Evolutionary conservation across 2,329 filamentous ascomycete species (phyloP).

Genomic region (Cryphonectria carpinicola): DNA sequence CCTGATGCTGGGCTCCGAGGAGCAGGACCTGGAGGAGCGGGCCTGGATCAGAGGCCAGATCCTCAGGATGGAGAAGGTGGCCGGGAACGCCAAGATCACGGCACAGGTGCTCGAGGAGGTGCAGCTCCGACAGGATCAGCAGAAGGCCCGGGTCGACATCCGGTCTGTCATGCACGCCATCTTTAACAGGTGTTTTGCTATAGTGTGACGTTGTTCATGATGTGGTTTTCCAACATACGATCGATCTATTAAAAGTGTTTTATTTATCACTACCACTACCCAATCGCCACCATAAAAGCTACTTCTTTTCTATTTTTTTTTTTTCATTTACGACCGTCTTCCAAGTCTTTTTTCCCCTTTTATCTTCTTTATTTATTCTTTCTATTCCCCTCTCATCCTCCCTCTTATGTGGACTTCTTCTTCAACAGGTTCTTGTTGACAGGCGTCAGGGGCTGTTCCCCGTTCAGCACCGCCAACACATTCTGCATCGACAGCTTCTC

Average conservation of each 20-base stretch:
- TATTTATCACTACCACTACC: no score
- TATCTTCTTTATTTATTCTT: background rate
- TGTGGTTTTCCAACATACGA: no score
- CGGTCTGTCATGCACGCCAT: conserved; percentile 51
- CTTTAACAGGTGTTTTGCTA: conserved; percentile 58
- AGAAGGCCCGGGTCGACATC: conserved; percentile 47
- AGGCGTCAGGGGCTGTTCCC: conserved; percentile 50
- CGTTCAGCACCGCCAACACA: conserved; percentile 50
- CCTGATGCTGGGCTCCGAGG: conserved; percentile 59
- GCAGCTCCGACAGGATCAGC: conserved; percentile 47
- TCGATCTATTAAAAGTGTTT: no score
- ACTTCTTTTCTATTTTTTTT: background rate
- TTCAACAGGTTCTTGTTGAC: conserved; percentile 56
- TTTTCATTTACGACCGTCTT: background rate
- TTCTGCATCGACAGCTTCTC: conserved; percentile 60
- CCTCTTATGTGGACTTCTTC: background rate
- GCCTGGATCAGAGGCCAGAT: conserved; percentile 57
- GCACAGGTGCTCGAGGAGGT: conserved; percentile 51
- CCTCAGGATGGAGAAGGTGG: conserved; percentile 50
- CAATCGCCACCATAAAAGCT: no score
- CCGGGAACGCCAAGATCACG: conserved; percentile 49
- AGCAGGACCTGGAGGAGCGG: conserved; percentile 52
- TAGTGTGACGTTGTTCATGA: conserved; percentile 39
- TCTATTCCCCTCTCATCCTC: background rate
- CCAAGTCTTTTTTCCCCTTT: background rate